These are phyloP conservation scores for Coccomyxa sp. DNA, from an alignment of 139 green algal species.

Conservation along the genomic window DNA sequence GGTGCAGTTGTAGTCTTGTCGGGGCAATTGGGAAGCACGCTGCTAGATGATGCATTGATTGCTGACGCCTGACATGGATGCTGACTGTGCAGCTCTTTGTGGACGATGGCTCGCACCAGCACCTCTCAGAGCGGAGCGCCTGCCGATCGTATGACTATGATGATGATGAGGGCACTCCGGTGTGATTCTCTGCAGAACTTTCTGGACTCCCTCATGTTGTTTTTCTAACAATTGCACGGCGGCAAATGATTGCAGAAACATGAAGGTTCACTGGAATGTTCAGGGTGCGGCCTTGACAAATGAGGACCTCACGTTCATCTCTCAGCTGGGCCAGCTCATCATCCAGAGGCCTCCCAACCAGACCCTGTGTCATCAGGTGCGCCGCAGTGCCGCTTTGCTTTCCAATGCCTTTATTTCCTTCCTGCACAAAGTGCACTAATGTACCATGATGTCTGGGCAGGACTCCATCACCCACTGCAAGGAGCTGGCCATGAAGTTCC, in stretches of 20 bases:
- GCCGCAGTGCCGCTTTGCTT: not conserved
- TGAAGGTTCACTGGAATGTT: not conserved
- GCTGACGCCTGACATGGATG: not conserved
- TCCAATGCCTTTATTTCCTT: not conserved
- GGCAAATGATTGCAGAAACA: not conserved
- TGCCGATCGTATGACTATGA: not conserved
- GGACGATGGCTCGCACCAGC: too few species aligned
- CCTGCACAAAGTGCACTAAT: not conserved
- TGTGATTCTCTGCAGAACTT: not conserved
- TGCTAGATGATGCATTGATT: not conserved
- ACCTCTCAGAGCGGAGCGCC: not conserved
- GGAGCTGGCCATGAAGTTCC: not conserved
- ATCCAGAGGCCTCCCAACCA: not conserved
- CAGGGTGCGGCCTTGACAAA: not conserved
- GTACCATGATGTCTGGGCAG: not conserved
- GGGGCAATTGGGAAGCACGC: not conserved
- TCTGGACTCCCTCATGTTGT: not conserved
- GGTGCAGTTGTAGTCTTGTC: not conserved
- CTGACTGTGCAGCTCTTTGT: slow-evolving; percentile 9
- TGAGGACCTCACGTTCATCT: not conserved
- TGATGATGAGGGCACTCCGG: not conserved
- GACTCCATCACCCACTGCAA: not conserved
- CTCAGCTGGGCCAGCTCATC: not conserved
- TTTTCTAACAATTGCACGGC: not conserved
- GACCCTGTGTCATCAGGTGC: not conserved